These are phyloP conservation scores for Ambrosiella xylebori DNA, from an alignment of 2,329 filamentous ascomycete genomes.

Conservation along the genomic window DNA sequence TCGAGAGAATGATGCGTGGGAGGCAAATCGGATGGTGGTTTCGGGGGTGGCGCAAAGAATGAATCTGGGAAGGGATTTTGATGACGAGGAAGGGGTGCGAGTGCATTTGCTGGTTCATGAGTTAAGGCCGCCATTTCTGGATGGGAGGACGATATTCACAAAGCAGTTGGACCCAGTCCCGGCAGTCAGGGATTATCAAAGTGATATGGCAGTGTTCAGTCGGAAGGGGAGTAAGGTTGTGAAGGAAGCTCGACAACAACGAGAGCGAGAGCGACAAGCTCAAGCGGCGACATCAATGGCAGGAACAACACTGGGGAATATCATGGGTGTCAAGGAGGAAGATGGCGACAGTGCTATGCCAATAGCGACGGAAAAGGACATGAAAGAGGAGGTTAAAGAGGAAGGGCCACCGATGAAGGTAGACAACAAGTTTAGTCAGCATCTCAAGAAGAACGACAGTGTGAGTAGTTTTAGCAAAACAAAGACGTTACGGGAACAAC, in stretches of 20 bases:
- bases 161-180: constrained; percentile 93
- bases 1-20: constrained; percentile 93
- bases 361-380: constrained; percentile 52
- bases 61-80: constrained; percentile 66
- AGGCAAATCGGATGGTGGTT: constrained; percentile 94
- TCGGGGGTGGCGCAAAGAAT: constrained; percentile 85
- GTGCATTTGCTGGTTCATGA: constrained; percentile 89
- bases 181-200: constrained; percentile 82
- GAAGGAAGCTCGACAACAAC: constrained; percentile 75
- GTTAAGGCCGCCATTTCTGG: constrained; percentile 80
- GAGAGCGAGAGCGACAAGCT: constrained; percentile 83
- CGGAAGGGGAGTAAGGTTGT: constrained; percentile 89
- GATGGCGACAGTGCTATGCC: constrained; percentile 78
- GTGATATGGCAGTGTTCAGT: constrained; percentile 97
- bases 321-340: constrained; percentile 89
- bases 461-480: constrained; percentile 86
- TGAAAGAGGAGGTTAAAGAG: constrained; percentile 28
- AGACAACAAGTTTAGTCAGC: constrained; percentile 68
- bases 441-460: constrained; percentile 72
- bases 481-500: constrained; percentile 77
- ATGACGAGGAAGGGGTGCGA: constrained; percentile 78
- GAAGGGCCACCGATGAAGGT: not conserved
- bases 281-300: constrained; percentile 88
- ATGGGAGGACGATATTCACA: constrained; percentile 89
- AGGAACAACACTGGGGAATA: constrained; percentile 78